Base-by-base conservation (phyloP, 1,284 basidiomycete genomes). In the Trichosporon ovoides region DNA sequence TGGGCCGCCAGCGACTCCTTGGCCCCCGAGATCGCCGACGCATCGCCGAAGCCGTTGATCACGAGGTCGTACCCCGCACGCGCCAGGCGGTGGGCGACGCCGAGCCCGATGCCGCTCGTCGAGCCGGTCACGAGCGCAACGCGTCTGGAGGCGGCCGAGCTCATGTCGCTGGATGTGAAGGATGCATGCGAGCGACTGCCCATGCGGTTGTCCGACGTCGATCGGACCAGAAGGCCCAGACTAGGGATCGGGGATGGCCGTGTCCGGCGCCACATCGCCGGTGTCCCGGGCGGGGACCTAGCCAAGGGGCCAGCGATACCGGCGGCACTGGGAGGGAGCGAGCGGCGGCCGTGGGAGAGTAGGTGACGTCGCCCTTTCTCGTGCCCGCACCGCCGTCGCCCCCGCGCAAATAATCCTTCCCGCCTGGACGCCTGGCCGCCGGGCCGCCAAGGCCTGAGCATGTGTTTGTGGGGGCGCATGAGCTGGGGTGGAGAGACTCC, bases 51-150 rank as follows among this genome's bases (percentile, higher is more conserved):
- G 20, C 91, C 89, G 49, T 91, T 85, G 50, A 98, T 82, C 49
- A 96, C 77, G 35, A 98, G 79, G 67, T 95, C 94, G 83, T 93
- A 98, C 1, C 93, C 93, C 36, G 85, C 85, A 54, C 78, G 78
- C 35, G 83, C 82, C 33, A 88, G 81, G 70, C 87, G 85, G n/a
- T 83, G 72, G 3, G 86, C 84, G 65, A 86, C 88, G 67, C 87
- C 85, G 50, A 82, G 81, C 2, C 87, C 87, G 61, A 89, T 87
- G 19, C 87, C 87, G 60, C 85, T 84, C 0, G 87, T 87, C n/a
- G 85, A 83, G 14, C 87, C 87, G 0, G 87, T 88, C 19, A 89
- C 81, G 33, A 86, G 80, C 1, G 69, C 66, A 62, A 48, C 33
- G 22, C 48, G 35, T 14, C n/a, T 31, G 28, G 28, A 31, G 28